A percentile compares a stretch with the other conserved stretches of the same genome.
phyloP scores from a whole-genome alignment of 805 yeast species.

The Ogataea haglerorum region DNA sequence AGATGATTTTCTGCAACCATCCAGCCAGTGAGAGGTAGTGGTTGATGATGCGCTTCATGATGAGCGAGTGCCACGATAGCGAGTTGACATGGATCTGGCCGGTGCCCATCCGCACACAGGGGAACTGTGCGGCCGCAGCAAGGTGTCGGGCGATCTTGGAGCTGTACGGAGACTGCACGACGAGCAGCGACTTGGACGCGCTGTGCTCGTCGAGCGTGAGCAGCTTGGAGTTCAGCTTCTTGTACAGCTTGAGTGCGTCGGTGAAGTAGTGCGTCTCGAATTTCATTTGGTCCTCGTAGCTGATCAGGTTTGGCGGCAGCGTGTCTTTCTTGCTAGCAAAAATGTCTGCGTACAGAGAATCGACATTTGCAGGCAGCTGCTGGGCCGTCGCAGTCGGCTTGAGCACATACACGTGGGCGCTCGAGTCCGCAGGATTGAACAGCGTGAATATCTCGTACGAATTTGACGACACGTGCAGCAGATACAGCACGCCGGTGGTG shows the following conservation, averaged over 20 bases:
- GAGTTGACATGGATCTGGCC: constrained; percentile 64
- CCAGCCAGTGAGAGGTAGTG: constrained; percentile 71
- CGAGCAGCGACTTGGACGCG: constrained; percentile 60
- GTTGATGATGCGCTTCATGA: constrained; percentile 61
- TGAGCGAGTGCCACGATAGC: constrained; percentile 74
- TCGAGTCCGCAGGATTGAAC: constrained; percentile 59
- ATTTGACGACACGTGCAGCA: constrained; percentile 67
- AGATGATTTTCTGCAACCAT: constrained; percentile 65
- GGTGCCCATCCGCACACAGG: constrained; percentile 58
- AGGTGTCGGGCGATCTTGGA: constrained; percentile 45
- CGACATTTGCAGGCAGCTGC: constrained; percentile 53
- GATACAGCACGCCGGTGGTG: constrained; percentile 54
- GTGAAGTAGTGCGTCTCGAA: constrained; percentile 57
- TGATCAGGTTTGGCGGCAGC: constrained; percentile 44
- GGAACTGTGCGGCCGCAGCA: constrained; percentile 50
- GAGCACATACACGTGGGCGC: constrained; percentile 51
- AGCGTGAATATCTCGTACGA: constrained; percentile 73
- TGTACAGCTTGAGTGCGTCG: constrained; percentile 52
- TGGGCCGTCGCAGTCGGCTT: constrained; percentile 72
- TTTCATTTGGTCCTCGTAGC: constrained; percentile 48
- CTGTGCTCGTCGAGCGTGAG: constrained; percentile 60
- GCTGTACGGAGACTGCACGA: constrained; percentile 70
- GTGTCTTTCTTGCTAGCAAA: constrained; percentile 45
- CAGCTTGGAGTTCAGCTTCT: constrained; percentile 52
- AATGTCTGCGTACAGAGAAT: constrained; percentile 53